A percentile compares a stretch with the other conserved stretches of the same genome.
Conservation (phyloP, 2,329 filamentous ascomycete genomes). For the Neofusicoccum sp. region DNA sequence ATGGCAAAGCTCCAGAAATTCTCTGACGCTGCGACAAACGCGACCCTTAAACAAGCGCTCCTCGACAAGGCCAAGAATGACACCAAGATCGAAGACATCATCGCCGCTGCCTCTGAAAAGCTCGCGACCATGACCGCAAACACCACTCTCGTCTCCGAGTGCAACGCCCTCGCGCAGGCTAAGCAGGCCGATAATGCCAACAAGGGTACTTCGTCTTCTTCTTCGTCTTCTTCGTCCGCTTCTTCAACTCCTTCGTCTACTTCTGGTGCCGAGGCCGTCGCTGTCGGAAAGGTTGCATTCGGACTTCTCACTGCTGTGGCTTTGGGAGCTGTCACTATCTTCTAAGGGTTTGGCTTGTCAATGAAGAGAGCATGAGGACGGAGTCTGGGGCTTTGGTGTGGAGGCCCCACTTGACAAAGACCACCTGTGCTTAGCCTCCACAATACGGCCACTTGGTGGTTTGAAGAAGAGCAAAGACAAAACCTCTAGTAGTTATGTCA, state of each 20-base stretch:
- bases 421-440: too few relatives aligned
- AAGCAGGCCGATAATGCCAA: not conserved
- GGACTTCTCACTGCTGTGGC: not conserved
- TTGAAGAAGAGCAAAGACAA: too few relatives aligned
- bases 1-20: slow-evolving; percentile 4
- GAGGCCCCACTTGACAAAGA: too few relatives aligned
- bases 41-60: not conserved
- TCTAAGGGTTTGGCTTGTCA: not conserved
- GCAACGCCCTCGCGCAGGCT: not conserved
- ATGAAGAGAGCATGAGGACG: too few relatives aligned
- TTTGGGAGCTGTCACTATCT: not conserved
- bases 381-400: too few relatives aligned
- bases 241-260: not conserved
- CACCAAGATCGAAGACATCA: not conserved
- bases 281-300: not conserved
- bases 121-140: not conserved
- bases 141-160: not conserved
- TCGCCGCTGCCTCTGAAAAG: not conserved
- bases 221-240: not conserved
- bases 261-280: not conserved
- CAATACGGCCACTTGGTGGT: too few relatives aligned
- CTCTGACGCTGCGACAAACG: not conserved
- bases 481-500: too few relatives aligned
- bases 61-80: slow-evolving; percentile 7
- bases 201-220: not conserved